Base-by-base conservation (phyloP, 225 moss, liverwort and hornwort genomes). In the Climacium dendroides region DNA sequence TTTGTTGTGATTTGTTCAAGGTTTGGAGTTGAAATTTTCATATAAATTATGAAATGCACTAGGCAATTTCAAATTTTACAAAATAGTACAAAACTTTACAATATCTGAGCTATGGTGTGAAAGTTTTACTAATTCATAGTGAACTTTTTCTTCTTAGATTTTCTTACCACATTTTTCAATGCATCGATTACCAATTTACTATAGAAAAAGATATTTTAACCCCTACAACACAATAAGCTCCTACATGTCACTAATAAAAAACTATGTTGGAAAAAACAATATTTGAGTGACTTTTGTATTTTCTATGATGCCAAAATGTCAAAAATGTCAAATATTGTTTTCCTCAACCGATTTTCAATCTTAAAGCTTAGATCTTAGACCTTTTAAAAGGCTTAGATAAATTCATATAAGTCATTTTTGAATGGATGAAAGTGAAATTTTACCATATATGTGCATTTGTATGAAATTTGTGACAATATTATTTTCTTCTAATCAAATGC, bases 301-400 rank as follows among this genome's bases (percentile, higher is more conserved):
- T 5, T 66, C 3, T 19, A 1, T 65, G 11, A 65, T 0, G 0
- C 9, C 9, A 15, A 41, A 43, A 41, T 19, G 15, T 5, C 22
- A 69, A 4, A 39, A 32, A 37, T 15, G 4, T 2, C 69, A 69
- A 69, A 69, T 24, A 26, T 9, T 43, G 9, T 43, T 15, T 25
- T 0, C 1, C 0, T 41, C 25, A 41, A 41, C 3, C 1, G 1
- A 14, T 7, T 10, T 41, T 1, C 15, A 70, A 8, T 41, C 3
- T 3, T 25, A 3, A n/a, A n/a, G n/a, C n/a, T n/a, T n/a, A n/a
- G n/a, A n/a, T n/a, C 9, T 43, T 15, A 5, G 5, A 45, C 15
- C 2, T 45, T 29, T 10, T 29, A 41, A 72, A 9, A 72, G 10
- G 1, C 43, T 28, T 28, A 0, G 8, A 6, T 45, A 28, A 10